Evolutionary conservation across 441 rosid genomes (phyloP), one percentile per base, ranked within the genome.

Genomic region (Raphanus hybrid): DNA sequence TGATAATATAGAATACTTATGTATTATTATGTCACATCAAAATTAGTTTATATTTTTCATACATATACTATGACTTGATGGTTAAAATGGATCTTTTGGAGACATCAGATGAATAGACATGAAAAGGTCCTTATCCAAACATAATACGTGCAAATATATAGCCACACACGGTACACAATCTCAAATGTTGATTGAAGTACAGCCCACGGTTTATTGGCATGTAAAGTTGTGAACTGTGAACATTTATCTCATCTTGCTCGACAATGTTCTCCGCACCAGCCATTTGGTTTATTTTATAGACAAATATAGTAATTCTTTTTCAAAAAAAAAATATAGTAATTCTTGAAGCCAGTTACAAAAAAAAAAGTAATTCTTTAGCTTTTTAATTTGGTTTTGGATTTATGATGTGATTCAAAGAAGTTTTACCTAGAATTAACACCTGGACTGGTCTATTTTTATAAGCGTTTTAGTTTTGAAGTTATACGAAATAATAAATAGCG

Each of bases 121-220:
- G 9, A 23, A 63, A 20, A 41, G 61, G n/a, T 43, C 41, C 67
- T 64, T 70, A 70, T 77, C 80, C 71, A 64, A 70, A 59, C 34
- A 54, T 3, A 18, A 41, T 27, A 58, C 8, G 18, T 55, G 48
- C 27, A 27, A 2, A 32, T 57, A 27, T 12, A 5, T 3, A 37
- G 20, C 35, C 73, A 73, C 81, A 65, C 81, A 60, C 64, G 14
- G 64, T 6, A 77, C 76, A 71, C 60, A 77, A 64, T 65, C 45
- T 8, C 37, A 66, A 41, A 50, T 29, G 62, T 57, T 66, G 63
- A 2, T 23, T 72, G 35, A 48, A 59, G 68, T 55, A 34, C 45
- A 78, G 77, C 77, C 81, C 77, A 78, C 26, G 37, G 81, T 77
- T 77, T 77, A 8, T 54, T 26, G 43, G 57, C 69, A 69, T 76